A percentile compares a stretch with the other conserved stretches of the same genome.
Conservation (phyloP, 2,329 filamentous ascomycete genomes). For the Eutypella sp. region DNA sequence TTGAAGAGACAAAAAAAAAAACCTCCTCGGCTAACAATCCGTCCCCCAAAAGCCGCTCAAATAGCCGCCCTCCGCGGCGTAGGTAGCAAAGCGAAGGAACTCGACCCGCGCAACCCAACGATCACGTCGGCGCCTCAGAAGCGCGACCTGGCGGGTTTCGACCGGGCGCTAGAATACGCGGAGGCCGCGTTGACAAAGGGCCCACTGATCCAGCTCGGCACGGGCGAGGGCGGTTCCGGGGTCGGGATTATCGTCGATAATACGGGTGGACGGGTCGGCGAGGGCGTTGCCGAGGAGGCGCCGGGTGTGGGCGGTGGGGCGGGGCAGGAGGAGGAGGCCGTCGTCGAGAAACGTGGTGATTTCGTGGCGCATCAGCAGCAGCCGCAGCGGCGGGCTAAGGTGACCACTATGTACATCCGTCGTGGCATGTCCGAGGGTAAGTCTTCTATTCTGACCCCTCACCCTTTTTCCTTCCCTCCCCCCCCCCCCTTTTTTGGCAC, state of each 20-base stretch:
- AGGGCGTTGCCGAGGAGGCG: constrained; percentile 5
- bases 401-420: constrained; percentile 43
- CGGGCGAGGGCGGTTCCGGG: constrained; percentile 33
- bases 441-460: too few relatives aligned
- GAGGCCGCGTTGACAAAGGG: constrained; percentile 34
- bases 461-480: too few relatives aligned
- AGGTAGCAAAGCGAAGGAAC: constrained; percentile 46
- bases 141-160: constrained; percentile 35
- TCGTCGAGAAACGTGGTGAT: constrained; percentile 18
- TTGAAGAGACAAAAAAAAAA: too few relatives aligned
- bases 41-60: constrained; percentile 33
- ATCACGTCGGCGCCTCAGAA: constrained; percentile 22
- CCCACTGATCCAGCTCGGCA: constrained; percentile 35
- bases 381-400: constrained; percentile 35
- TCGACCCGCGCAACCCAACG: constrained; percentile 34
- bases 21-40: constrained; percentile 6
- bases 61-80: constrained; percentile 42
- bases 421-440: constrained; percentile 38
- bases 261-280: constrained; percentile 20
- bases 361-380: constrained; percentile 16
- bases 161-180: constrained; percentile 35
- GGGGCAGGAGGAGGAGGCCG: constrained; percentile 6
- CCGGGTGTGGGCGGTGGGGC: constrained; percentile 9
- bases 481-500: too few relatives aligned
- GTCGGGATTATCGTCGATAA: constrained; percentile 37